These are phyloP conservation scores for Curvularia sp. DNA, from an alignment of 2,329 filamentous ascomycete species.

Conservation along the genomic window DNA sequence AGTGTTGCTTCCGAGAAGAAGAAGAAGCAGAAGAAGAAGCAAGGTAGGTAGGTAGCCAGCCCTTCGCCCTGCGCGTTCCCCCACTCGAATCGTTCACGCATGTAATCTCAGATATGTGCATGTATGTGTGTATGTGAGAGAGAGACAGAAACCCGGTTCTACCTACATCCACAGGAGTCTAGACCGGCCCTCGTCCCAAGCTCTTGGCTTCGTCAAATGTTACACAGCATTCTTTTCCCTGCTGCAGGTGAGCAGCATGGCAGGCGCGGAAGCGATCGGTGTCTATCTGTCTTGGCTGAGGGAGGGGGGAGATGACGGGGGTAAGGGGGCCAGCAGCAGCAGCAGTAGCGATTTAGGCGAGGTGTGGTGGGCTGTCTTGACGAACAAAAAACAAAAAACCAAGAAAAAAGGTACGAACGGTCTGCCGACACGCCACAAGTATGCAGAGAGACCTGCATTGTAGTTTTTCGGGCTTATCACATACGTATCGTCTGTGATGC, in stretches of 20 bases:
- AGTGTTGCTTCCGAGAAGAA: too few relatives aligned
- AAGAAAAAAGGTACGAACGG: constrained; percentile 1
- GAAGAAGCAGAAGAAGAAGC: too few relatives aligned
- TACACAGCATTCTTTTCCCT: constrained; percentile 3
- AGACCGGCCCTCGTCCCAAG: background rate
- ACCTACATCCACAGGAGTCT: too few relatives aligned
- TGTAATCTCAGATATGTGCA: too few relatives aligned
- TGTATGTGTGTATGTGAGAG: too few relatives aligned
- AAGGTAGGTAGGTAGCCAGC: too few relatives aligned
- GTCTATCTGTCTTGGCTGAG: background rate
- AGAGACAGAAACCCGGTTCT: too few relatives aligned
- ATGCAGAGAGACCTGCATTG: background rate
- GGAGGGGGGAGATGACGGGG: background rate
- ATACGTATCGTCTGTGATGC: background rate
- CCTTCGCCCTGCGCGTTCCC: too few relatives aligned
- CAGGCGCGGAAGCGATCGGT: constrained; percentile 1
- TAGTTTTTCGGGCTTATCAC: background rate
- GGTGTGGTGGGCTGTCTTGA: constrained; percentile 10
- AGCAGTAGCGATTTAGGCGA: constrained; percentile 9
- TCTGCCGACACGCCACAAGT: background rate
- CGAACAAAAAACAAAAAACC: constrained; percentile 1
- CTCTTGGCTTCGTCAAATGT: constrained; percentile 4
- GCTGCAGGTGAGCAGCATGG: background rate
- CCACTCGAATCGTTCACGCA: too few relatives aligned
- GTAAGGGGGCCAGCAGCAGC: background rate